Percentiles rank a stretch among this genome's conserved stretches.
Evolutionary conservation across 2,329 filamentous ascomycete genomes (phyloP).

Genomic region (Eutypa lata): DNA sequence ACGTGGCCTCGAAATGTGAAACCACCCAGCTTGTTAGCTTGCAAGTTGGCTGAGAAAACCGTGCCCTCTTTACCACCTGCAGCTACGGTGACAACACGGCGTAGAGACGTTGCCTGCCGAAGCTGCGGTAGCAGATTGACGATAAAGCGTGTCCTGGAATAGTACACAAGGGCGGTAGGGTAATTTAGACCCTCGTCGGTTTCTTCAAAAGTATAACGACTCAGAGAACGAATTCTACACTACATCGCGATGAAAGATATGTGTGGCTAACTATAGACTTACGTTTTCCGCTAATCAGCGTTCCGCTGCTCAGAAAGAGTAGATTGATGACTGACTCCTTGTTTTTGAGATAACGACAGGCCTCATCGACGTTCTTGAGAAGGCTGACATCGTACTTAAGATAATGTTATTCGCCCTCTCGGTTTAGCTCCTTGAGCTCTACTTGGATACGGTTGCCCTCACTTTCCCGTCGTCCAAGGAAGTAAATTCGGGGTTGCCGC

Average conservation of each 20-base stretch:
- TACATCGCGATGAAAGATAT: too few species aligned
- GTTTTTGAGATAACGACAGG: conserved; percentile 41
- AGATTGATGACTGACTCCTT: conserved; percentile 44
- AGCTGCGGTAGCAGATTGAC: conserved; percentile 56
- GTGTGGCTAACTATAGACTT: conserved; percentile 1
- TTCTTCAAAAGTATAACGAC: conserved; percentile 33
- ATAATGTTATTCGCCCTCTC: conserved; percentile 42
- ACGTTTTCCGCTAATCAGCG: conserved; percentile 22
- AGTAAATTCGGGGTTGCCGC: conserved; percentile 44
- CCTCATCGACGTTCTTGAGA: conserved; percentile 46
- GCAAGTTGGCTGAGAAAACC: neutral
- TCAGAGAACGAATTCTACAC: neutral
- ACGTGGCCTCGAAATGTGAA: neutral
- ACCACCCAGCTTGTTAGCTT: neutral
- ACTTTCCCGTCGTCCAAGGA: conserved; percentile 43
- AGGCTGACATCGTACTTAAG: conserved; percentile 48
- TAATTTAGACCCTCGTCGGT: conserved; percentile 55
- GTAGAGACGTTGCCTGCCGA: conserved; percentile 39
- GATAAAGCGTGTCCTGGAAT: conserved; percentile 56
- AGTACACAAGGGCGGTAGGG: conserved; percentile 49
- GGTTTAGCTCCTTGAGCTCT: conserved; percentile 41
- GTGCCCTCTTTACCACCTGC: conserved; percentile 49
- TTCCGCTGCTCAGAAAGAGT: conserved; percentile 42
- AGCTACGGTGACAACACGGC: conserved; percentile 54
- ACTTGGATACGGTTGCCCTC: conserved; percentile 35